Evolutionary conservation across 139 green algal species (phyloP), one percentile per base, ranked within the genome.

Genomic region (Asterochloris erici): DNA sequence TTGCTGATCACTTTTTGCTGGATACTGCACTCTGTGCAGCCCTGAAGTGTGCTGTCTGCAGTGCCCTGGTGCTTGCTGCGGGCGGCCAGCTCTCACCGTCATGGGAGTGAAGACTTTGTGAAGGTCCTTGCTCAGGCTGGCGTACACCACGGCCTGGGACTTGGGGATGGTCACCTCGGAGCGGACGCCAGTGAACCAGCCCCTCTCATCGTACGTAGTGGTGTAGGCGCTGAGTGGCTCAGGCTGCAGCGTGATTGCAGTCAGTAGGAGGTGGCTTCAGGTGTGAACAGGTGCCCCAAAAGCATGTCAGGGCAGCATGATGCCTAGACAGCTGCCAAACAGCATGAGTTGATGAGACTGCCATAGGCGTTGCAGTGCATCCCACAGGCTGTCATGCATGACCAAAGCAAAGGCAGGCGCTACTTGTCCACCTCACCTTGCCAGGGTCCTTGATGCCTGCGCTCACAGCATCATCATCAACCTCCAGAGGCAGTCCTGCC

Each of bases 31-130:
- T 47, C 14, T 54, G 47, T 80, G 47, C 14, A 47, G 76, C 21
- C 0, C 28, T 1, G n/a, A 12, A n/a, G 6, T 79, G 38, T 27
- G 21, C 61, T 26, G 61, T 23, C 29, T 28, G 15, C 10, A 27
- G 9, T 66, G 74, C 12, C 23, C 16, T 47, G 60, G 16, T 11
- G 15, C 17, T 21, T 16, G 62, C 10, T 19, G 24, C 12, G 63
- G 11, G 26, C 16, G 26, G 26, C 63, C 68, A 73, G 62, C 13
- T 79, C 68, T 17, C 29, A 84, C 81, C 73, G 81, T 81, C 81
- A 84, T 81, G 4, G 81, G 81, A 16, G 26, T 75, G 47, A 84
- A 84, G 14, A 84, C 81, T 73, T 84, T 69, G 63, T 84, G 81
- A 73, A 84, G 63, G 60, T 84, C 77, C n/a, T 38, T 74, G 26